Evolutionary conservation across 2,329 filamentous ascomycete species (phyloP).

Genomic region (Diaporthe sp.): DNA sequence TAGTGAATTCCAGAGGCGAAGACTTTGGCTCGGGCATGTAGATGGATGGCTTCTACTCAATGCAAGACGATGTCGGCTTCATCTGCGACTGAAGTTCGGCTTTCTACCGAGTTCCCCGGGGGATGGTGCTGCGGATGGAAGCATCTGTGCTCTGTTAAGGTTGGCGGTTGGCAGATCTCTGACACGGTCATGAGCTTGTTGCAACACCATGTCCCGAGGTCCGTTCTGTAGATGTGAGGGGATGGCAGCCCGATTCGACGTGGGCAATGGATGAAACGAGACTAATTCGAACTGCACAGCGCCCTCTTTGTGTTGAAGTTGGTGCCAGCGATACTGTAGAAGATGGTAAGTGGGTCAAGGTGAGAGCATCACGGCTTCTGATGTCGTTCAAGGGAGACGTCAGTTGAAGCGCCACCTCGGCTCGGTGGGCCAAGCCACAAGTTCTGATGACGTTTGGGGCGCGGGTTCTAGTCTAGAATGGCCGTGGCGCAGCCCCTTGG

Average conservation of each 20-base stretch:
- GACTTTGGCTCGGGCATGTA: background rate
- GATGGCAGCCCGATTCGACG: background rate
- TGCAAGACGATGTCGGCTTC: slow-evolving; percentile 5
- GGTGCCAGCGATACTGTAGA: background rate
- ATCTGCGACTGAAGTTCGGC: background rate
- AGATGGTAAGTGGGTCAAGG: too few relatives aligned
- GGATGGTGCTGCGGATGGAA: background rate
- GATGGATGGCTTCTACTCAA: background rate
- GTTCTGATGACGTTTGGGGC: background rate
- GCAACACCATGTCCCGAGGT: background rate
- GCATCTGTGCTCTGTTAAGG: background rate
- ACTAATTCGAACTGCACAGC: background rate
- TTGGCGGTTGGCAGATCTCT: slow-evolving; percentile 7
- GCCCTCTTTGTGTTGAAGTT: background rate
- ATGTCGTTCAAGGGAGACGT: too few relatives aligned
- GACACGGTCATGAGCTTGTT: background rate
- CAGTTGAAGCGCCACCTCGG: background rate
- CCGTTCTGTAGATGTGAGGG: background rate
- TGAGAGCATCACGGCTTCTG: background rate
- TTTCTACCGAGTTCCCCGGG: background rate
- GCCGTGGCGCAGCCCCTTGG: background rate
- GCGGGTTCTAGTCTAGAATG: background rate
- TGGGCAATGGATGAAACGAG: background rate
- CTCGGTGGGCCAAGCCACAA: background rate
- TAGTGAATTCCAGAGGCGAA: background rate